Conservation (phyloP, 495 filamentous ascomycete species). For the Aspergillus indologenus region DNA sequence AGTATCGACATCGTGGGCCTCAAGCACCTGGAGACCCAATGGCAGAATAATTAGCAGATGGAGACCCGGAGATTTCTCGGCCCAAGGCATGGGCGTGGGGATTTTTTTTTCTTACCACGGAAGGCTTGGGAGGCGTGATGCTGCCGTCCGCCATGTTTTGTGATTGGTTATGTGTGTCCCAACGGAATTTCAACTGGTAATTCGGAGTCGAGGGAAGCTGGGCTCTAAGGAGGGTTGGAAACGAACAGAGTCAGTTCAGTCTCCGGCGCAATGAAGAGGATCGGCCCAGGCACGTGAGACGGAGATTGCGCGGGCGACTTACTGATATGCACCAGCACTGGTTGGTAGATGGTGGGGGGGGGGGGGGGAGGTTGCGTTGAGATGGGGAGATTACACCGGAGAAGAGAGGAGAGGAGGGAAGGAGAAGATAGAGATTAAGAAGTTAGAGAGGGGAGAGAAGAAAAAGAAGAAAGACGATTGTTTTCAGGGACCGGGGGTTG, state of each 20-base stretch:
- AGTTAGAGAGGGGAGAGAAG: slow-evolving; percentile 8
- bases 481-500: not conserved
- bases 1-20: slow-evolving; percentile 83
- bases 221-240: not conserved
- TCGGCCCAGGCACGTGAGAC: slow-evolving; percentile 14
- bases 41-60: slow-evolving; percentile 12
- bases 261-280: slow-evolving; percentile 1
- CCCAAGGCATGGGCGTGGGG: not conserved
- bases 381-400: slow-evolving; percentile 2
- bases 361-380: not conserved
- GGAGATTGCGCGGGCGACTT: slow-evolving; percentile 8
- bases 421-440: not conserved
- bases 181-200: not conserved
- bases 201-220: slow-evolving; percentile 6
- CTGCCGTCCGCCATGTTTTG: slow-evolving; percentile 63
- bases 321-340: slow-evolving; percentile 9
- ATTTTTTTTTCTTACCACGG: slow-evolving; percentile 55
- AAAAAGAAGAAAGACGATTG: slow-evolving; percentile 1
- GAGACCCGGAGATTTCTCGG: slow-evolving; percentile 1
- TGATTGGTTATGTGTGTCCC: slow-evolving; percentile 9
- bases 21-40: slow-evolving; percentile 42
- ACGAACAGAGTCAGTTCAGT: not conserved
- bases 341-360: slow-evolving; percentile 3
- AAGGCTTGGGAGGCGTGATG: slow-evolving; percentile 50
- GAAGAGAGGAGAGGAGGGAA: slow-evolving; percentile 3